Base-by-base conservation (phyloP, 2,329 filamentous ascomycete genomes). In the Arthrobotrys iridis region DNA sequence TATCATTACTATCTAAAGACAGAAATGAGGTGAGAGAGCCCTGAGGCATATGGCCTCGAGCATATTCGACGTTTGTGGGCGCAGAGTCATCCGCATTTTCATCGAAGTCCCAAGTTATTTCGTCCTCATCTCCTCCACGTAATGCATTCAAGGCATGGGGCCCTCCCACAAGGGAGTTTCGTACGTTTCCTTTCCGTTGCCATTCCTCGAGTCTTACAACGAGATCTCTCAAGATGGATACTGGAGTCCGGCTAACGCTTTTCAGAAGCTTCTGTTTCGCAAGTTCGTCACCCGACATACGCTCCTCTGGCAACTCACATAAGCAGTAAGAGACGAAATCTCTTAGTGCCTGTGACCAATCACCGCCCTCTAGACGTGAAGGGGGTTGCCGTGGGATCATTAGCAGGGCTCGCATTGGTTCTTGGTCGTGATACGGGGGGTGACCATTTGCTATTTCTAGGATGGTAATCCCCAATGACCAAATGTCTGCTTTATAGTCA, bases 391-490 rank as follows among this genome's bases (percentile, higher is more conserved):
- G 70, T 30, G 79, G 79, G 48, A 80, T 80, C 77, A 80, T 87
- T 40, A 90, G 82, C 77, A 88, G 86, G 58, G 83, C 85, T 26
- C 87, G 87, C 43, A 87, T 85, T 78, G 86, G 84, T 6, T 85
- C 83, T 35, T 86, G 81, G 48, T 85, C 84, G 35, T 79, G 81
- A 77, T 77, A 81, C 0, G 92, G 92, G 1, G 91, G 91, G 15
- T 89, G 83, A 0, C 92, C 92, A 2, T 90, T 92, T 0, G 92
- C 91, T 81, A 94, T 91, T 81, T 95, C 92, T 79, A 88, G 93
- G 1, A 93, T 85, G 81, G 93, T 91, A 76, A 91, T 91, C 1
- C 92, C 92, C 80, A 92, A 93, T 1, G 92, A 91, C 92, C 92
- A 95, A 58, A 93, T 93, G 79, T 95, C 92, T 45, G 91, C 88